phyloP scores from a whole-genome alignment of 2,329 filamentous ascomycete species.

The Cladophialophora immunda region DNA sequence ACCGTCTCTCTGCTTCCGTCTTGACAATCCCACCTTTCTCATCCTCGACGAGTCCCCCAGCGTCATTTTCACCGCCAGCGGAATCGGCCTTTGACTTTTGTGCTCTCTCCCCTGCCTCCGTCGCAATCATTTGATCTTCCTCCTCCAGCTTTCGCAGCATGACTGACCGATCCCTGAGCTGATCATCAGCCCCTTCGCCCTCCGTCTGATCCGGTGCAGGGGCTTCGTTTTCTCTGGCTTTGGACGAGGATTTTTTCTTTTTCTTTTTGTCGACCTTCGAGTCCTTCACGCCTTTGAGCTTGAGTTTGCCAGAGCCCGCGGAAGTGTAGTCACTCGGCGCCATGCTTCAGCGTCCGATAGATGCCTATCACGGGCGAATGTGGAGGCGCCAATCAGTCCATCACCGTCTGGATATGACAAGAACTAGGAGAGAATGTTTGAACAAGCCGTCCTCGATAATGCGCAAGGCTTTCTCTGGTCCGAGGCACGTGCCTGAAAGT shows the following conservation, averaged over 20 bases:
- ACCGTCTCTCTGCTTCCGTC: conserved; percentile 82
- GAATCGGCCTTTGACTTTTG: conserved; percentile 3
- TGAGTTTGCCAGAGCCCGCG: conserved; percentile 69
- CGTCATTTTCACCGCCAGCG: neutral
- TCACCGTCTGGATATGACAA: neutral
- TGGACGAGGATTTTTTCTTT: conserved; percentile 58
- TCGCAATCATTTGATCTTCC: conserved; percentile 41
- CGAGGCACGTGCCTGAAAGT: neutral
- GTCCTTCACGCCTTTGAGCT: conserved; percentile 78
- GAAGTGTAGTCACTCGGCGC: conserved; percentile 31
- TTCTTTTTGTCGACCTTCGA: conserved; percentile 59
- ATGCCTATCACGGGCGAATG: neutral
- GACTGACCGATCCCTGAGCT: conserved; percentile 38
- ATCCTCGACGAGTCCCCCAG: conserved; percentile 41
- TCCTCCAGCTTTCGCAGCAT: conserved; percentile 37
- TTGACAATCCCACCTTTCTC: conserved; percentile 61
- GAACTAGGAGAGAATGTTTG: no score
- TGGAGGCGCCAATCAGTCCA: neutral
- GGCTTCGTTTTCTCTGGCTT: conserved; percentile 9
- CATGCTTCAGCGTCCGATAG: conserved; percentile 11
- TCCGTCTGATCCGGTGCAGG: neutral
- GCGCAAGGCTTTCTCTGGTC: neutral
- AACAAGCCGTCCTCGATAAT: no score
- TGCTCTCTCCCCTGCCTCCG: conserved; percentile 32
- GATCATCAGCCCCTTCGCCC: neutral